phyloP scores from a whole-genome alignment of 192 early-diverging fungal genomes.

The Lobosporangium transversale region DNA sequence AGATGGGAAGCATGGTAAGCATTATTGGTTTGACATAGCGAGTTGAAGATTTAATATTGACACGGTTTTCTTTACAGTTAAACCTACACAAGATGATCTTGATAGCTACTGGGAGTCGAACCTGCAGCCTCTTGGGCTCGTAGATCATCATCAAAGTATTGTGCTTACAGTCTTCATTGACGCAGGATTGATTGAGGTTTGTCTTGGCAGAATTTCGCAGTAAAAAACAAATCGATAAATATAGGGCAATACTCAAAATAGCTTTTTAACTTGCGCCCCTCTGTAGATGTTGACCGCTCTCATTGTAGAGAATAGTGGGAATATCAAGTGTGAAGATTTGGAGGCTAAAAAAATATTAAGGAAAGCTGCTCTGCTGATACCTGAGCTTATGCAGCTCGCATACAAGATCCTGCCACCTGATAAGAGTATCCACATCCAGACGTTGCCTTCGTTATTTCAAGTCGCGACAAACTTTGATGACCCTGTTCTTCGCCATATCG shows the following conservation, averaged over 20 bases:
- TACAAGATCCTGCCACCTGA: slow-evolving; percentile 68
- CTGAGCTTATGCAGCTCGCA: slow-evolving; percentile 80
- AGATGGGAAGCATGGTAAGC: slow-evolving; percentile 57
- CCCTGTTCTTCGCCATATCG: slow-evolving; percentile 75
- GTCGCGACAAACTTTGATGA: slow-evolving; percentile 82
- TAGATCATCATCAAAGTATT: slow-evolving; percentile 76
- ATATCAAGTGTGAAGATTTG: not conserved
- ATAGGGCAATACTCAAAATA: too few relatives aligned
- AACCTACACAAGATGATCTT: slow-evolving; percentile 41
- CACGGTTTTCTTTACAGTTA: slow-evolving; percentile 10
- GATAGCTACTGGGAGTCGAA: slow-evolving; percentile 32
- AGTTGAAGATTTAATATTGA: not conserved
- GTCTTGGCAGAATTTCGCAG: slow-evolving; percentile 12
- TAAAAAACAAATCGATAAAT: not conserved
- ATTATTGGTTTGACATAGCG: slow-evolving; percentile 8
- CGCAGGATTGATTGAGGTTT: slow-evolving; percentile 68
- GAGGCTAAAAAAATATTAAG: slow-evolving; percentile 58
- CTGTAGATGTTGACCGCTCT: slow-evolving; percentile 74
- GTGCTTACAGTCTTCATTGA: slow-evolving; percentile 83
- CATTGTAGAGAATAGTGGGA: slow-evolving; percentile 67
- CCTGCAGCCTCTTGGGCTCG: slow-evolving; percentile 62
- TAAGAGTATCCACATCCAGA: slow-evolving; percentile 56
- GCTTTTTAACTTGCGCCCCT: not conserved
- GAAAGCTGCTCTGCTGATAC: slow-evolving; percentile 76
- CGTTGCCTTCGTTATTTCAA: slow-evolving; percentile 76